phyloP scores from a whole-genome alignment of 2,329 filamentous ascomycete genomes.

The Penicillium griseofulvum region DNA sequence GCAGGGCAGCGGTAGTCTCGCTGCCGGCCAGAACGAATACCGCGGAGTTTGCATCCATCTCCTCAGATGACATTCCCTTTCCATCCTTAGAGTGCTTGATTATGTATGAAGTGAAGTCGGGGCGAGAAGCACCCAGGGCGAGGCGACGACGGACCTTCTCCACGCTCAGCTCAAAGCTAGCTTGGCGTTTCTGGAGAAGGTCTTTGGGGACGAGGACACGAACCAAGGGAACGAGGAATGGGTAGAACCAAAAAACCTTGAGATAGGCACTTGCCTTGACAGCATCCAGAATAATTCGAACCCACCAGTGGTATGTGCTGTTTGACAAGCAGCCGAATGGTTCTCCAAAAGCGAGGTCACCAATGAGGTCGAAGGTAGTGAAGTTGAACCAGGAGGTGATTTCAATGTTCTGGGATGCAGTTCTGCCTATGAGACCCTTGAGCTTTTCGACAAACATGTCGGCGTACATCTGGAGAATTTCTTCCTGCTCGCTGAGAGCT shows the following conservation, averaged over 20 bases:
- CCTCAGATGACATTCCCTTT: constrained; percentile 13
- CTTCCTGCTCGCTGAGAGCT: constrained; percentile 35
- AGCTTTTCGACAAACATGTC: constrained; percentile 28
- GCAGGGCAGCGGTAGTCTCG: constrained; percentile 25
- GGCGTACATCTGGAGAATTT: constrained; percentile 31
- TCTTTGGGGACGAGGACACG: constrained; percentile 18
- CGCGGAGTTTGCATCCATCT: constrained; percentile 25
- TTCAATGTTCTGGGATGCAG: constrained; percentile 10
- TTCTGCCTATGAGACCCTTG: background rate
- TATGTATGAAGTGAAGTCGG: constrained; percentile 28
- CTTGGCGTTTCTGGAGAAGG: constrained; percentile 14
- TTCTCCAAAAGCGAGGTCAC: constrained; percentile 35
- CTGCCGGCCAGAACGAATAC: constrained; percentile 27
- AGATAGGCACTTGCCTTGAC: constrained; percentile 25
- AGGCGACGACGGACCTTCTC: constrained; percentile 23
- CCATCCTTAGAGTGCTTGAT: constrained; percentile 20
- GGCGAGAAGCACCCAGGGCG: constrained; percentile 10
- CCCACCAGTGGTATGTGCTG: constrained; percentile 31
- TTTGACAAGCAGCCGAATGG: constrained; percentile 31
- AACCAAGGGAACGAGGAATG: constrained; percentile 14
- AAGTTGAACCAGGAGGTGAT: constrained; percentile 26
- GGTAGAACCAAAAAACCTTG: constrained; percentile 21
- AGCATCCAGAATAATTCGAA: constrained; percentile 26
- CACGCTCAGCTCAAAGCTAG: constrained; percentile 18
- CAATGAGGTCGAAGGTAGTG: constrained; percentile 37